phyloP scores from a whole-genome alignment of 306 rosid genomes.

The Cicer cuneatum region DNA sequence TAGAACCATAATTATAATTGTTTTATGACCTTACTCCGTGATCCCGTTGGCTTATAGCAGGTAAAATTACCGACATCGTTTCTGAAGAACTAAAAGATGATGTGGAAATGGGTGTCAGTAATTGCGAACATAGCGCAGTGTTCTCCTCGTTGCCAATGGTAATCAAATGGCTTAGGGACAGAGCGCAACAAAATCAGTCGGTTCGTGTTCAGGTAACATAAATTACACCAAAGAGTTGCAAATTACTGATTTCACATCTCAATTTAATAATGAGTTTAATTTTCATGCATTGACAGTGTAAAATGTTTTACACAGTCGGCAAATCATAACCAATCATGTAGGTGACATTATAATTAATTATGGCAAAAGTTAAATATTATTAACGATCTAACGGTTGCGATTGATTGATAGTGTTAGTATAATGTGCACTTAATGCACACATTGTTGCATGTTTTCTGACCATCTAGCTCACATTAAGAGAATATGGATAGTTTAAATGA shows the following conservation, averaged over 20 bases:
- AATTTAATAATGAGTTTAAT: not conserved
- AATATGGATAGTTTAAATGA: not conserved
- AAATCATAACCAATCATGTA: no score
- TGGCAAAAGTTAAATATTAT: no score
- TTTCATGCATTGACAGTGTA: no score
- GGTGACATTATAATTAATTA: no score
- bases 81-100: slow-evolving; percentile 71
- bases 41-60: slow-evolving; percentile 40
- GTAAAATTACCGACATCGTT: slow-evolving; percentile 48
- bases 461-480: not conserved
- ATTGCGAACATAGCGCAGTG: slow-evolving; percentile 76
- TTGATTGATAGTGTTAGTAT: not conserved
- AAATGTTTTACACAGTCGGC: no score
- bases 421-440: not conserved
- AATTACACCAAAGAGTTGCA: slow-evolving; percentile 19
- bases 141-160: slow-evolving; percentile 84
- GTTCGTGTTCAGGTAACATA: slow-evolving; percentile 81
- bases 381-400: no score
- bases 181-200: slow-evolving; percentile 65
- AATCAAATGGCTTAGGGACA: slow-evolving; percentile 88
- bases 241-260: slow-evolving; percentile 6
- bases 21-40: slow-evolving; percentile 27
- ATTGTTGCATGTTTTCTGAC: not conserved
- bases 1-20: not conserved
- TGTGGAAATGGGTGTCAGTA: slow-evolving; percentile 59